Evolutionary conservation across 140 eudicot species (phyloP).

Genomic region (Ambrosia hybrid): DNA sequence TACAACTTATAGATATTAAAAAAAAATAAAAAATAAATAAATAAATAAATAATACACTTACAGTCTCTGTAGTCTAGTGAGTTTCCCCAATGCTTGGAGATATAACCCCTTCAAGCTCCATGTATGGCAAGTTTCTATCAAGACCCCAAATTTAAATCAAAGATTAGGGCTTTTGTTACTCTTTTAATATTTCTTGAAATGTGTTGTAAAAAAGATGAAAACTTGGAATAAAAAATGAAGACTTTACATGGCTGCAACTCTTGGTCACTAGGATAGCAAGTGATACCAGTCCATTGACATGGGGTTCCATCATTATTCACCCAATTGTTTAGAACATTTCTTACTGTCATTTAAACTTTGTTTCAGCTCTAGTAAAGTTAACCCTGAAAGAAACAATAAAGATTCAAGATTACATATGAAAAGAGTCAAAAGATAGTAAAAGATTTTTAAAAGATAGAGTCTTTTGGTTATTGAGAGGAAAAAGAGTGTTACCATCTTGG

Average conservation of each 20-base stretch:
- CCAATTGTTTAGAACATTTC: constrained; percentile 66
- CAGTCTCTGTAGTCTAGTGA: constrained; percentile 79
- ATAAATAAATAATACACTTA: no score
- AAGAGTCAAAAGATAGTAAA: not conserved
- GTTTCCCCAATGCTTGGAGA: constrained; percentile 89
- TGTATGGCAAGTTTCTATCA: constrained; percentile 78
- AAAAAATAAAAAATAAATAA: no score
- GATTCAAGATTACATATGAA: not conserved
- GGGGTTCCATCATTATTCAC: constrained; percentile 69
- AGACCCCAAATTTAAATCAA: constrained; percentile 20
- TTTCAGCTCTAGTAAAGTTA: constrained; percentile 68
- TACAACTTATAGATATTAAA: no score
- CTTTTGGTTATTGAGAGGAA: constrained; percentile 4
- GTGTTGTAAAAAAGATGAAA: not conserved
- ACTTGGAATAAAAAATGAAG: constrained; percentile 4
- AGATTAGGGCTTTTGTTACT: constrained; percentile 30
- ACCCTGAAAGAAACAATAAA: constrained; percentile 42
- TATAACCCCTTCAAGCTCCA: constrained; percentile 83
- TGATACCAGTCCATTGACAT: constrained; percentile 84
- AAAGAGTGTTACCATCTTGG: constrained; percentile 65
- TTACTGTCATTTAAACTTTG: constrained; percentile 74
- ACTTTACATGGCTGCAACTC: constrained; percentile 71
- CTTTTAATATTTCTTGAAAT: constrained; percentile 3
- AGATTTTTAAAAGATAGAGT: not conserved
- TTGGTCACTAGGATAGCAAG: constrained; percentile 74